Evolutionary conservation across 352 stramenopile species (phyloP), one percentile per base, ranked within the genome.

Genomic region (Thalassiosira mediterranea): DNA sequence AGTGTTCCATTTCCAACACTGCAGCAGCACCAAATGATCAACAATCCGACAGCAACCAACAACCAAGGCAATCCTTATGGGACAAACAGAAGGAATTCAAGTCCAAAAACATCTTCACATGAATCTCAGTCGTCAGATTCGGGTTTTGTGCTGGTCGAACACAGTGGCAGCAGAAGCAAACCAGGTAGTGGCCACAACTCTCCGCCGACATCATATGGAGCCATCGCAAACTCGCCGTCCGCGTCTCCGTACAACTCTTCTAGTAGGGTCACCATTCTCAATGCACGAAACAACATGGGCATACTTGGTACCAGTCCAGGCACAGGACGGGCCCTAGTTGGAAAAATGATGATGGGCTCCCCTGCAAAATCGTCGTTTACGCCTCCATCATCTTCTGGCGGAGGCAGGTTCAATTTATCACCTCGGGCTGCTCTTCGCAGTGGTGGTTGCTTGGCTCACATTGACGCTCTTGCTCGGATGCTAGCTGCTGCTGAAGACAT

Each of bases 291-390:
- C 56, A 74, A 61, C 28, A 67, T 65, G 42, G 75, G 87, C 15
- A 92, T 94, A 63, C 76, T 94, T 31, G 85, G 82, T 48, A 94
- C 88, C 15, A 92, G 86, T 66, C 88, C 88, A 42, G 82, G 83
- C 4, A 94, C 88, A 44, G 88, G 86, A 70, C 73, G 80, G 23
- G 81, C 87, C 47, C 74, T 94, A 26, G 76, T 93, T 71, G 80
- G 84, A 37, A 85, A 79, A 65, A 88, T 88, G 80, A 81, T 90
- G 70, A 65, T 83, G 21, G 64, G 65, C 8, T 76, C 71, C 66
- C 66, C 66, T 11, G 10, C 34, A 60, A 66, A 62, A 25, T 68
- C 60, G 13, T 47, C 42, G 10, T 49, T 69, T n/a, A 40, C 73
- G 38, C 40, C 64, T 21, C 26, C 72, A 15, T 48, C 64, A 21